Conservation (phyloP, 805 yeast species). For the Scheffersomyces amazonensis region DNA sequence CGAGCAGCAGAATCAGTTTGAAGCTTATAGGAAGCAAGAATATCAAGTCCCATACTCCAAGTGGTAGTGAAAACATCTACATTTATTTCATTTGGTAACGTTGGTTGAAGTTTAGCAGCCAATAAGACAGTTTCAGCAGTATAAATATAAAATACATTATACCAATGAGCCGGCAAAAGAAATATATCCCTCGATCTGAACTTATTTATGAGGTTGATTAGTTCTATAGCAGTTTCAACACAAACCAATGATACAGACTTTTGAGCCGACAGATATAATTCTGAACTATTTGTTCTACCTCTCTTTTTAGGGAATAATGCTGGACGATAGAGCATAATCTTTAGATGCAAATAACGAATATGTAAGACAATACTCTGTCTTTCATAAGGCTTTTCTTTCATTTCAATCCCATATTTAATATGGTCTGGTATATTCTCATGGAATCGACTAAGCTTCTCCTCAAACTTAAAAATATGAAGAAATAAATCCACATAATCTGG, state of each 20-base stretch:
- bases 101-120: constrained; percentile 17
- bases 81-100: constrained; percentile 10
- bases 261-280: constrained; percentile 6
- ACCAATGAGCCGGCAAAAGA: constrained; percentile 18
- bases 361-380: constrained; percentile 10
- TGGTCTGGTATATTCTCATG: constrained; percentile 6
- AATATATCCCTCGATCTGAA: constrained; percentile 8
- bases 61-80: constrained; percentile 2
- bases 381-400: constrained; percentile 5
- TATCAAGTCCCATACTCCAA: constrained; percentile 7
- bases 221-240: constrained; percentile 8
- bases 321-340: constrained; percentile 9
- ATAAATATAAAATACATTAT: constrained; percentile 16
- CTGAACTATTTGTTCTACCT: constrained; percentile 2
- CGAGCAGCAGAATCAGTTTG: constrained; percentile 10
- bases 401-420: constrained; percentile 4
- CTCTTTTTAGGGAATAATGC: constrained; percentile 7
- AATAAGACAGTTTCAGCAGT: constrained; percentile 17
- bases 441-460: constrained; percentile 6
- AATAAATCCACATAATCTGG: constrained; percentile 5
- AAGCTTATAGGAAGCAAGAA: constrained; percentile 6
- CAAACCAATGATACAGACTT: constrained; percentile 7
- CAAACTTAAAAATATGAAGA: constrained; percentile 7
- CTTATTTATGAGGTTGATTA: constrained; percentile 6
- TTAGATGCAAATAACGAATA: constrained; percentile 8